Evolutionary conservation across 2,329 filamentous ascomycete species (phyloP), one percentile per base, ranked within the genome.

Genomic region (Neonectria hederae): DNA sequence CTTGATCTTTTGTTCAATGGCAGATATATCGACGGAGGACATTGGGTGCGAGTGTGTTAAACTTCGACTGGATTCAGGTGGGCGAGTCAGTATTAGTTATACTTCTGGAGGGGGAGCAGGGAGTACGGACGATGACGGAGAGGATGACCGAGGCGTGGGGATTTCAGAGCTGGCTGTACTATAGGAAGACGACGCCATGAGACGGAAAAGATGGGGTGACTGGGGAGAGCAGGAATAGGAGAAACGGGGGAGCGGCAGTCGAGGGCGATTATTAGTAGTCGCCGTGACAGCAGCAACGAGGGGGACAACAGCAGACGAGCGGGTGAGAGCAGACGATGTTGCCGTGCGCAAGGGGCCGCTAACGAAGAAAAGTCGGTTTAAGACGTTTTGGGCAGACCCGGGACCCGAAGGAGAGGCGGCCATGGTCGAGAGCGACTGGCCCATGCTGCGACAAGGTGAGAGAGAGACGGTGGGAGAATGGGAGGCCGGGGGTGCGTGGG

Each of bases 1-100:
- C 74, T 86, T 88, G 84, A 90, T 87, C 68, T 83, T 80, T 71
- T 87, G 81, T 79, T 89, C 84, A 67, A 89, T 85, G 69, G 84
- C 83, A 46, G 80, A 69, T 63, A 89, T 79, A 76, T 90, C 85
- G 74, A 89, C 79, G 58, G 83, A 79, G 68, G 84, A 84, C 81
- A 87, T 82, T 68, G 86, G 86, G 73, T 88, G 86, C 67, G 84
- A 80, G 67, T 82, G 77, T 56, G 84, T 83, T 69, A 85, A 80
- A 64, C 83, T 82, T 69, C 84, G 82, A 73, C 81, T 79, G 63
- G 82, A 85, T 49, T 72, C 83, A 84, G 69, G 83, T 78, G 73
- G 81, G 83, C 79, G 84, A 83, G 74, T 79, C 84, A 77, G 84
- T 82, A 75, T 83, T 79, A 83, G 72, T 73, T 84, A 61, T 71